phyloP scores from a whole-genome alignment of 2,329 filamentous ascomycete species.

The Tolypocladium amazonense region DNA sequence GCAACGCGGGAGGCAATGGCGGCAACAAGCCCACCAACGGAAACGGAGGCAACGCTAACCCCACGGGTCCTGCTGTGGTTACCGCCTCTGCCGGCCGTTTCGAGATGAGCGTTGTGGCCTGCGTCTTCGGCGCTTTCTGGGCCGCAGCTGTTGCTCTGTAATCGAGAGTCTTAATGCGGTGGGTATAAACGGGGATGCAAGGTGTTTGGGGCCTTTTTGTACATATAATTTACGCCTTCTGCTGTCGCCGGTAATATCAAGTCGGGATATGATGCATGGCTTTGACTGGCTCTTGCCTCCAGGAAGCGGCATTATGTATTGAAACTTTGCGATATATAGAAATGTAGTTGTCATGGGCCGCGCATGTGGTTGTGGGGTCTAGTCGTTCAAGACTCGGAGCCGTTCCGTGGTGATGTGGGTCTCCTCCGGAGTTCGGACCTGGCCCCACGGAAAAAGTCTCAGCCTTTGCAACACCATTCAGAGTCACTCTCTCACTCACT shows the following conservation, averaged over 20 bases:
- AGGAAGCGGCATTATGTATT: neutral
- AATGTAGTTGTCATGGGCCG: neutral
- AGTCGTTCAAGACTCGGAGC: neutral
- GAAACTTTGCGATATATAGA: too few relatives aligned
- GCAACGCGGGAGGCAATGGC: neutral
- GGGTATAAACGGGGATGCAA: neutral
- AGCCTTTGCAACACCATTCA: neutral
- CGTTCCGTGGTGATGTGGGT: neutral
- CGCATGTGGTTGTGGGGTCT: neutral
- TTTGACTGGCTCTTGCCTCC: neutral
- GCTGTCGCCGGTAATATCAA: neutral
- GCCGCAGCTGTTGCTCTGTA: constrained; percentile 11
- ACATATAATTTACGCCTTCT: neutral
- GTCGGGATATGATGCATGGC: neutral
- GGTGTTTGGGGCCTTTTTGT: neutral
- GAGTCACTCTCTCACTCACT: neutral
- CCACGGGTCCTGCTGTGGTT: constrained; percentile 4
- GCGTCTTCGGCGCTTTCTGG: constrained; percentile 13
- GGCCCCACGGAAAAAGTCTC: neutral
- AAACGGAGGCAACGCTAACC: too few relatives aligned
- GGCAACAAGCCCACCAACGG: neutral
- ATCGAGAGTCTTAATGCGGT: neutral
- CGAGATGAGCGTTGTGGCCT: constrained; percentile 13
- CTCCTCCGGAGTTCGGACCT: neutral
- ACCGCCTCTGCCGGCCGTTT: constrained; percentile 7